phyloP scores from a whole-genome alignment of 805 yeast genomes.

The Lipomyces orientalis region DNA sequence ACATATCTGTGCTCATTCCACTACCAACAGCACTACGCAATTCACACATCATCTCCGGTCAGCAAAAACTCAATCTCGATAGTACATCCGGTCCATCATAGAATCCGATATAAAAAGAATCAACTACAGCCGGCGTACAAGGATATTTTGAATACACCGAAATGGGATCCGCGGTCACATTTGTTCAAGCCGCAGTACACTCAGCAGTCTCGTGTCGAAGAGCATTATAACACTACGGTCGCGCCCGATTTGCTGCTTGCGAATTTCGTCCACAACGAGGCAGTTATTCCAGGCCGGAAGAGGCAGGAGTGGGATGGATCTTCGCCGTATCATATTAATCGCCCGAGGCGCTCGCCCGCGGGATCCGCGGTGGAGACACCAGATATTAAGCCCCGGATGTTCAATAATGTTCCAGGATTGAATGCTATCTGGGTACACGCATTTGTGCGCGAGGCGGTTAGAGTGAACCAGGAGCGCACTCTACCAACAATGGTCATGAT shows the following conservation, averaged over 20 bases:
- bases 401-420: conserved; percentile 73
- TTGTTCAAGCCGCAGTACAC: conserved; percentile 75
- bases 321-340: conserved; percentile 86
- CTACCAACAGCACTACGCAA: background rate
- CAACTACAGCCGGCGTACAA: conserved; percentile 77
- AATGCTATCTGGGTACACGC: conserved; percentile 74
- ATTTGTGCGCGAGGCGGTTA: conserved; percentile 71
- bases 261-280: conserved; percentile 63
- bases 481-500: conserved; percentile 78
- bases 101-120: conserved; percentile 73
- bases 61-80: conserved; percentile 66
- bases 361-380: conserved; percentile 79
- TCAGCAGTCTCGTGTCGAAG: conserved; percentile 78
- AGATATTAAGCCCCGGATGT: conserved; percentile 69
- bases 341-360: conserved; percentile 74
- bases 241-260: conserved; percentile 79
- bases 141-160: conserved; percentile 62
- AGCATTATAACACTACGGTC: conserved; percentile 76
- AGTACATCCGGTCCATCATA: conserved; percentile 91
- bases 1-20: background rate
- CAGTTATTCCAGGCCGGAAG: conserved; percentile 62
- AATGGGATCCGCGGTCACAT: conserved; percentile 79
- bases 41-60: conserved; percentile 21
- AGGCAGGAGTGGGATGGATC: conserved; percentile 83
- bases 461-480: conserved; percentile 71